A percentile compares a stretch with the other conserved stretches of the same genome.
Evolutionary conservation across 2,329 filamentous ascomycete genomes (phyloP).

Genomic region (Sporothrix brasiliensis): DNA sequence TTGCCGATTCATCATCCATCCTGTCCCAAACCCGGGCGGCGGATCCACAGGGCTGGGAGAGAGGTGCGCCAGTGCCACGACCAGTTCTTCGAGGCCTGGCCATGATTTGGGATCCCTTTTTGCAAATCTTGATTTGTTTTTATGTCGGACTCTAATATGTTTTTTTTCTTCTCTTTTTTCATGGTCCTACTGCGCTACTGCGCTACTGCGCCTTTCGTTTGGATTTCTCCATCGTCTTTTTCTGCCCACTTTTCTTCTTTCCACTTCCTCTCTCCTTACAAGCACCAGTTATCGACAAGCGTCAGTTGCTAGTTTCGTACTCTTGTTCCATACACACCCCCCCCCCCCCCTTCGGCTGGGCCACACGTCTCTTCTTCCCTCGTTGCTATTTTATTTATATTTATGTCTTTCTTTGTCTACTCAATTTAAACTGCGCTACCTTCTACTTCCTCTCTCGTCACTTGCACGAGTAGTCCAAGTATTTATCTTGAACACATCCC

Average conservation of each 20-base stretch:
- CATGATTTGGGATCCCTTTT: background rate
- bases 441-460: background rate
- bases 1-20: slow-evolving; percentile 16
- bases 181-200: too few species aligned
- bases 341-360: background rate
- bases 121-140: background rate
- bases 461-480: slow-evolving; percentile 1
- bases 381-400: too few species aligned
- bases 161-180: background rate
- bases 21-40: slow-evolving; percentile 9
- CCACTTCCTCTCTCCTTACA: slow-evolving; percentile 1
- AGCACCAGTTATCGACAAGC: slow-evolving; percentile 10
- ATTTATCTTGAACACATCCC: slow-evolving; percentile 28
- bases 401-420: background rate
- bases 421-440: background rate
- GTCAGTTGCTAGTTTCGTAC: slow-evolving; percentile 1
- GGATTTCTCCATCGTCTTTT: background rate
- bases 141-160: background rate
- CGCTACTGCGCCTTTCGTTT: background rate
- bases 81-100: slow-evolving; percentile 6
- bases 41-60: slow-evolving; percentile 32
- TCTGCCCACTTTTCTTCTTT: background rate
- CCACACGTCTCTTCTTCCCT: background rate
- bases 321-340: background rate
- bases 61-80: background rate